Conservation (phyloP, 148 eudicot species). For the Rhododendron henanense region DNA sequence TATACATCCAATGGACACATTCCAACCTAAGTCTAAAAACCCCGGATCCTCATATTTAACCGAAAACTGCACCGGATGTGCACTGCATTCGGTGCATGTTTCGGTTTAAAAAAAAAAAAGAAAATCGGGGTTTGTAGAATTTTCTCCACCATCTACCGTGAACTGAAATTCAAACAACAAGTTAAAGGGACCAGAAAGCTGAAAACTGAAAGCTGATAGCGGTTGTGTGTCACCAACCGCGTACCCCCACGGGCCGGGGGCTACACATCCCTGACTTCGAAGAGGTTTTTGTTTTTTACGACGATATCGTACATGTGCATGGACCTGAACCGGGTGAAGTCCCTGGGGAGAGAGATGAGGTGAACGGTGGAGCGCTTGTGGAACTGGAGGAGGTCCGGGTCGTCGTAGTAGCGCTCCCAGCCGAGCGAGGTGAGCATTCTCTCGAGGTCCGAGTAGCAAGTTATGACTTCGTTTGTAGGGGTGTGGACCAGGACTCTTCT, state of each 20-base stretch:
- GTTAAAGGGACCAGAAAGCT: background rate
- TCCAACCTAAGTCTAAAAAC: background rate
- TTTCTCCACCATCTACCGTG: background rate
- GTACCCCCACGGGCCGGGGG: no score
- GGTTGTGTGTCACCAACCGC: no score
- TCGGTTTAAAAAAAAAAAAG: background rate
- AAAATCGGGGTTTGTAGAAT: background rate
- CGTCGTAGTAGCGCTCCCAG: constrained; percentile 84
- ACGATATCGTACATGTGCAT: constrained; percentile 94
- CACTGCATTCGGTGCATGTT: background rate
- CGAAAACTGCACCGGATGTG: background rate
- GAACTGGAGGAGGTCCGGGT: constrained; percentile 68
- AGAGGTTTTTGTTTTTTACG: constrained; percentile 39
- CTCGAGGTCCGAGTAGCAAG: constrained; percentile 49
- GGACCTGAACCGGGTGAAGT: constrained; percentile 69
- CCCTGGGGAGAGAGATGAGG: constrained; percentile 79
- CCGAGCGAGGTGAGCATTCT: constrained; percentile 48
- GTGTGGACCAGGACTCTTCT: constrained; percentile 49
- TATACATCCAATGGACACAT: background rate
- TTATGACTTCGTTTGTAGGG: constrained; percentile 58
- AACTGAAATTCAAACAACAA: background rate
- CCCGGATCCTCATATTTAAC: background rate
- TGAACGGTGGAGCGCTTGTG: constrained; percentile 77
- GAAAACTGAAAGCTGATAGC: background rate
- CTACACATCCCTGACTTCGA: constrained; percentile 52